Conservation (phyloP, 805 yeast species). For the Starmerella tilneyi region DNA sequence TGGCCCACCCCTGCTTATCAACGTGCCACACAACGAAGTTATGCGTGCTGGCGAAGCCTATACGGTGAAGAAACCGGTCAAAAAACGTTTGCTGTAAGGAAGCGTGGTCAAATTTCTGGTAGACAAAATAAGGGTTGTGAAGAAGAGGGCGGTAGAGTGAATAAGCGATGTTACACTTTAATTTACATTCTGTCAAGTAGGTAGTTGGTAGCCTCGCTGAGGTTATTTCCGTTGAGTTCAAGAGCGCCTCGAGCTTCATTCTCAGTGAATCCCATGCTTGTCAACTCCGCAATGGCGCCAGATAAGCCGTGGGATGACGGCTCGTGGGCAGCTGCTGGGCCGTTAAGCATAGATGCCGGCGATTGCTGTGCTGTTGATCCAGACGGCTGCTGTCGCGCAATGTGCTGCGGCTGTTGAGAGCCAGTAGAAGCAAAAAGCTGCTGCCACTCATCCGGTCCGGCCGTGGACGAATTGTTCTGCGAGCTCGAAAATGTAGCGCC, state of each 20-base stretch:
- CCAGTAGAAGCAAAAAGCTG: slow-evolving; percentile 57
- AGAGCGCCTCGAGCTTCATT: slow-evolving; percentile 60
- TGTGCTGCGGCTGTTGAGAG: slow-evolving; percentile 2
- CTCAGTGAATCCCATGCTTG: slow-evolving; percentile 80
- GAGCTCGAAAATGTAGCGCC: slow-evolving; percentile 21
- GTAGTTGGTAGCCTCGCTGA: slow-evolving; percentile 79
- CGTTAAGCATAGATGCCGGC: too few species aligned
- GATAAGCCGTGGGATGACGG: slow-evolving; percentile 41
- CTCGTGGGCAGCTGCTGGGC: too few species aligned
- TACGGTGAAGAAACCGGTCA: too few species aligned
- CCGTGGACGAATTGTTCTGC: slow-evolving; percentile 9
- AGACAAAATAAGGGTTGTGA: too few species aligned
- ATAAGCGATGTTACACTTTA: neutral
- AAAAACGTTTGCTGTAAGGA: too few species aligned
- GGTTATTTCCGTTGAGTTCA: slow-evolving; percentile 56
- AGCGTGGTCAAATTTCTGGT: too few species aligned
- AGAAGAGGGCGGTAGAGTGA: neutral
- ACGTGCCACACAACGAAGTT: too few species aligned
- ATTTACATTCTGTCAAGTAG: slow-evolving; percentile 43
- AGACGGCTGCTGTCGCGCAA: too few species aligned
- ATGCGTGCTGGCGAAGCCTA: too few species aligned
- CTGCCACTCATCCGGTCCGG: slow-evolving; percentile 76
- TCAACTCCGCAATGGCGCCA: slow-evolving; percentile 41
- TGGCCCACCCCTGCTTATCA: too few species aligned
- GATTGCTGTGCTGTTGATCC: slow-evolving; percentile 30